phyloP scores from a whole-genome alignment of 2,329 filamentous ascomycete genomes.

The Pyrenophora seminiperda region DNA sequence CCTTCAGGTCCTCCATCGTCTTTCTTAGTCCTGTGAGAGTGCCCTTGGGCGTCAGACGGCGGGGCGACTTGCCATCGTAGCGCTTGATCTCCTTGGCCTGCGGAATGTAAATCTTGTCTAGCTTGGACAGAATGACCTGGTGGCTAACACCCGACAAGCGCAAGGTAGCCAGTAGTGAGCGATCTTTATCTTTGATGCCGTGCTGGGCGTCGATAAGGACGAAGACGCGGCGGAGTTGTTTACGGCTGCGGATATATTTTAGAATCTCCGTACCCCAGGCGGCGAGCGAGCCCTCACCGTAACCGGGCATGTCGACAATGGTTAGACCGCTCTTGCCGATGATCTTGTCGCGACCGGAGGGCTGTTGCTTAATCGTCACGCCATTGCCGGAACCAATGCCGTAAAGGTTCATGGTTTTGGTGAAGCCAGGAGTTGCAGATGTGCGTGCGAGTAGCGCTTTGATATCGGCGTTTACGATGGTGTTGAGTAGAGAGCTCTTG shows the following conservation, averaged over 20 bases:
- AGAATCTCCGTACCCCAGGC: slow-evolving; percentile 71
- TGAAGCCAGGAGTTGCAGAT: slow-evolving; percentile 65
- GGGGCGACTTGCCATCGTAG: slow-evolving; percentile 17
- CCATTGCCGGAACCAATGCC: slow-evolving; percentile 55
- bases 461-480: slow-evolving; percentile 56
- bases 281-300: slow-evolving; percentile 64
- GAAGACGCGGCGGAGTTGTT: slow-evolving; percentile 67
- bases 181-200: slow-evolving; percentile 66
- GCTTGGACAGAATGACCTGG: slow-evolving; percentile 70
- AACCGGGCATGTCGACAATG: slow-evolving; percentile 74
- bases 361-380: slow-evolving; percentile 29
- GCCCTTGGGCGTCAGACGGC: slow-evolving; percentile 26
- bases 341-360: slow-evolving; percentile 34
- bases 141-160: slow-evolving; percentile 63
- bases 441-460: slow-evolving; percentile 51
- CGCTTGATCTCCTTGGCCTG: slow-evolving; percentile 22
- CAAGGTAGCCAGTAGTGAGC: slow-evolving; percentile 62
- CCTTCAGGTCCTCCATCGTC: slow-evolving; percentile 46
- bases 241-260: slow-evolving; percentile 68
- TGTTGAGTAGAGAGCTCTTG: slow-evolving; percentile 70
- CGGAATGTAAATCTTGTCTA: slow-evolving; percentile 55
- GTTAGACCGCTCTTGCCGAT: slow-evolving; percentile 55
- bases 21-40: slow-evolving; percentile 54
- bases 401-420: slow-evolving; percentile 69
- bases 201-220: slow-evolving; percentile 68